Percentiles rank a stretch among this genome's conserved stretches.
These are phyloP conservation scores for Pseudogymnoascus sp. DNA, from an alignment of 2,329 filamentous ascomycete genomes.

Conservation along the genomic window DNA sequence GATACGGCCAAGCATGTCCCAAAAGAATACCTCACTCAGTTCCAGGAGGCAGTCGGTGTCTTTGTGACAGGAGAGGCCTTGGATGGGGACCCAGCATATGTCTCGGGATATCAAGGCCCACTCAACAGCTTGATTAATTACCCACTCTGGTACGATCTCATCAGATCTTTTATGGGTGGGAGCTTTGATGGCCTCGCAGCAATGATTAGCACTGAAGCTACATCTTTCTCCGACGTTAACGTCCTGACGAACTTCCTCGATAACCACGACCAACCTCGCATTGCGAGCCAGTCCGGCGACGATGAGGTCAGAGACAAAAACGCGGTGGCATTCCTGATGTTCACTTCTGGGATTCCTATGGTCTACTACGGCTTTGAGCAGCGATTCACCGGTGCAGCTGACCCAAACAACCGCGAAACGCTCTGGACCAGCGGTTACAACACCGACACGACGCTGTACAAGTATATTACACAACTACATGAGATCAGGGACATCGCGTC, in stretches of 20 bases:
- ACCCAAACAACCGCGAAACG: slow-evolving; percentile 37
- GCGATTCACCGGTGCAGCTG: slow-evolving; percentile 33
- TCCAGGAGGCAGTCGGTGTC: slow-evolving; percentile 45
- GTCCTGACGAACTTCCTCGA: slow-evolving; percentile 34
- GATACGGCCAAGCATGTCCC: slow-evolving; percentile 41
- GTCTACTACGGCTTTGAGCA: slow-evolving; percentile 47
- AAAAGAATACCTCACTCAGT: slow-evolving; percentile 46
- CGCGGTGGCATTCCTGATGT: slow-evolving; percentile 39
- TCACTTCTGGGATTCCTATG: slow-evolving; percentile 45
- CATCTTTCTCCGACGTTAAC: slow-evolving; percentile 31
- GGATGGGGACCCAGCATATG: slow-evolving; percentile 38
- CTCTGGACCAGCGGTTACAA: slow-evolving; percentile 36
- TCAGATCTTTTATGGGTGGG: slow-evolving; percentile 12
- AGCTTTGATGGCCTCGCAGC: slow-evolving; percentile 10
- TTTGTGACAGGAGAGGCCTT: slow-evolving; percentile 55
- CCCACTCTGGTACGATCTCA: slow-evolving; percentile 27
- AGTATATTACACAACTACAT: slow-evolving; percentile 24
- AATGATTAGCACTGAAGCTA: slow-evolving; percentile 9
- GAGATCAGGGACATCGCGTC: background rate
- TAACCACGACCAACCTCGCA: slow-evolving; percentile 37
- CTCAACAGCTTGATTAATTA: slow-evolving; percentile 42
- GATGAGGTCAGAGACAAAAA: slow-evolving; percentile 33
- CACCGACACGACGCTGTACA: slow-evolving; percentile 33
- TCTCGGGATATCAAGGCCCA: slow-evolving; percentile 38
- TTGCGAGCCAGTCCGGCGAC: slow-evolving; percentile 23